Evolutionary conservation across 352 stramenopile genomes (phyloP), one percentile per base, ranked within the genome.

Genomic region (Phytophthora pistaciae): DNA sequence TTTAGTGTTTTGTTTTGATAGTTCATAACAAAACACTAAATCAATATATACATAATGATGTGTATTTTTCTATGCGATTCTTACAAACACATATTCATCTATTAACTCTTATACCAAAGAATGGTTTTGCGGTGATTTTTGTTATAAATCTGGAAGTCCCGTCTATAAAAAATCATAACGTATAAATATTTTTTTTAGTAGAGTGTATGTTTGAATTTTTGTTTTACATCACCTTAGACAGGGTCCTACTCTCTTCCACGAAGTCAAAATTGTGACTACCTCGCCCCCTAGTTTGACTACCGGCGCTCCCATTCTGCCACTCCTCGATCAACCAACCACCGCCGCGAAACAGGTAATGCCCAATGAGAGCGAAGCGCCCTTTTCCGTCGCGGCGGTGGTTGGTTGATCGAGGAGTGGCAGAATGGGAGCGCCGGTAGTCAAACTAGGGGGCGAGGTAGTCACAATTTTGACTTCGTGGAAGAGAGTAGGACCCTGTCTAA

Each of bases 341-440:
- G 60, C 56, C 65, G 65, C 70, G 66, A 48, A 74, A 56, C 56
- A 59, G 31, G 57, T 68, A 67, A 42, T 68, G 81, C 74, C 86
- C 87, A 92, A 94, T 92, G 82, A 87, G 74, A 89, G 62, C 49
- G 77, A 80, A 83, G 79, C 60, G 74, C 58, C 23, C 66, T 80
- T 92, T 94, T 94, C 84, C 75, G 90, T 48, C 66, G 70, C 65
- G 65, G 56, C 60, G 65, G 61, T 53, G 59, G 70, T 79, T 79
- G 72, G 72, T 76, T 54, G 67, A 62, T 73, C 66, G 62, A 48
- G n/a, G n/a, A n/a, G n/a, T n/a, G n/a, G n/a, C n/a, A 56, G 64
- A 71, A 70, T 31, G 68, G n/a, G n/a, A n/a, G 50, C 42, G 14
- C 16, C 13, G 42, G 42, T 21, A 50, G 42, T 50, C 42, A 50